A percentile compares a stretch with the other conserved stretches of the same genome.
Evolutionary conservation across 352 stramenopile species (phyloP).

Genomic region (Globisporangium uncinulatum): DNA sequence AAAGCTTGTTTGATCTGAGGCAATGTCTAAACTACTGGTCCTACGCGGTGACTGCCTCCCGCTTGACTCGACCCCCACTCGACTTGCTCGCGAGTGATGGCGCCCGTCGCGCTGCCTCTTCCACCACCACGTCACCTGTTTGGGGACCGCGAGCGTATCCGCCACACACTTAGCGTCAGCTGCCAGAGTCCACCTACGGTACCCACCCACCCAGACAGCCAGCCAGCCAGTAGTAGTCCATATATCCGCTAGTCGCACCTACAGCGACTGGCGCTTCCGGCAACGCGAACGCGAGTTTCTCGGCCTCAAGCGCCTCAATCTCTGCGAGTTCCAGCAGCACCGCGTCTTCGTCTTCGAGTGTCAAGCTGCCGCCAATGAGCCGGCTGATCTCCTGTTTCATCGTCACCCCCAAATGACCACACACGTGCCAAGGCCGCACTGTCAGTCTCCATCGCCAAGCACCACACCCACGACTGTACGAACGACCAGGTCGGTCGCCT

Average conservation of each 20-base stretch:
- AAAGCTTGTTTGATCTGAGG: too few species aligned
- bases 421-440: slow-evolving; percentile 6
- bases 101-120: neutral
- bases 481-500: too few species aligned
- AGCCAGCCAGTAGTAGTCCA: neutral
- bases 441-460: slow-evolving; percentile 1
- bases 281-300: slow-evolving; percentile 41
- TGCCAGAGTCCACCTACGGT: too few species aligned
- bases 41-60: neutral
- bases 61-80: neutral
- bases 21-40: neutral
- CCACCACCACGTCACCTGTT: neutral
- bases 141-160: neutral
- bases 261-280: slow-evolving; percentile 46
- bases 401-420: neutral
- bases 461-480: neutral
- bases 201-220: too few species aligned
- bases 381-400: slow-evolving; percentile 75
- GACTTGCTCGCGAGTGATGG: neutral
- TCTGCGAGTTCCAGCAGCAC: slow-evolving; percentile 80
- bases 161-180: too few species aligned
- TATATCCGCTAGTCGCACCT: neutral
- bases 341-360: slow-evolving; percentile 79
- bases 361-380: slow-evolving; percentile 71
- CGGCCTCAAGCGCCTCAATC: slow-evolving; percentile 73